A percentile compares a stretch with the other conserved stretches of the same genome.
These are phyloP conservation scores for Xylaria grammica DNA, from an alignment of 495 filamentous ascomycete genomes.

Conservation along the genomic window DNA sequence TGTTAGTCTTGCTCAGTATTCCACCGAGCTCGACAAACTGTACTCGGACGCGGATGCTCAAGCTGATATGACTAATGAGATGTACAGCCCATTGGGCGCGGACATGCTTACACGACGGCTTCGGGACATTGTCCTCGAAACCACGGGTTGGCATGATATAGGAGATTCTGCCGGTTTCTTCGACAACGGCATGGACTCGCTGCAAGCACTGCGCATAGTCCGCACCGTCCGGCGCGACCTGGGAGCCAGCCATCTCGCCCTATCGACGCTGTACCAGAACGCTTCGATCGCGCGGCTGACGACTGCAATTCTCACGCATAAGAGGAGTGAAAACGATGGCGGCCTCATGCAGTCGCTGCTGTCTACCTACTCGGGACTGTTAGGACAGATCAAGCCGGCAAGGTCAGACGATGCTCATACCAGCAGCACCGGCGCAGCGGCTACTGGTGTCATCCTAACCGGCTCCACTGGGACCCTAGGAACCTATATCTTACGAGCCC, in stretches of 20 bases:
- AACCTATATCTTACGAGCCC: slow-evolving; percentile 55
- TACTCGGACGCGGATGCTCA: slow-evolving; percentile 36
- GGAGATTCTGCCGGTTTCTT: slow-evolving; percentile 40
- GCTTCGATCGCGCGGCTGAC: slow-evolving; percentile 35
- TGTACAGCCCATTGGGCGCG: background rate
- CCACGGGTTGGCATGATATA: slow-evolving; percentile 7
- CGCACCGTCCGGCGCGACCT: slow-evolving; percentile 34
- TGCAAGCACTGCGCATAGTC: slow-evolving; percentile 45
- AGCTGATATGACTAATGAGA: slow-evolving; percentile 16
- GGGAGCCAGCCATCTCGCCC: slow-evolving; percentile 23
- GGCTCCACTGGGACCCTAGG: slow-evolving; percentile 63
- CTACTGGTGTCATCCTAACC: slow-evolving; percentile 55
- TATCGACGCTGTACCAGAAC: slow-evolving; percentile 41
- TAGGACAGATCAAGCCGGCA: background rate
- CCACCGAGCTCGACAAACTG: slow-evolving; percentile 53
- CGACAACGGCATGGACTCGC: slow-evolving; percentile 51
- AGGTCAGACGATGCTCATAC: background rate
- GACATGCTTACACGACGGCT: background rate
- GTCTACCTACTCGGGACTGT: background rate
- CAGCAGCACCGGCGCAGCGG: slow-evolving; percentile 17
- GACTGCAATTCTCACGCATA: slow-evolving; percentile 17
- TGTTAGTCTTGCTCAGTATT: slow-evolving; percentile 49
- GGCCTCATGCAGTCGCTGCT: background rate
- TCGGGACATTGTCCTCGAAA: background rate
- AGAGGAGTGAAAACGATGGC: background rate